phyloP scores from a whole-genome alignment of 2,329 filamentous ascomycete species.

The Penicillium sp. region DNA sequence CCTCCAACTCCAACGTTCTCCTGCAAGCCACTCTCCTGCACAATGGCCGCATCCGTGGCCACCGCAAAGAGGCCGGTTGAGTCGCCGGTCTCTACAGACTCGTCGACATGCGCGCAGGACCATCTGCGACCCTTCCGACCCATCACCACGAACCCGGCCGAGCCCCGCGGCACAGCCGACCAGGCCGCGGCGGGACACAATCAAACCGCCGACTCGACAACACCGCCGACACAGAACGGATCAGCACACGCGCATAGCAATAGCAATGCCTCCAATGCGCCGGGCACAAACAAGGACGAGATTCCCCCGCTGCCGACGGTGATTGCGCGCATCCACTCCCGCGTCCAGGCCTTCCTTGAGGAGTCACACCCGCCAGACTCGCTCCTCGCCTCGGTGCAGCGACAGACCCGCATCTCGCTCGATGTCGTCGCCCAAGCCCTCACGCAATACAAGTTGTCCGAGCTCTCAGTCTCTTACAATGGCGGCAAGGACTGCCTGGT shows the following conservation, averaged over 20 bases:
- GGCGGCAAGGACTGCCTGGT: constrained; percentile 98
- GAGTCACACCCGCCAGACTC: constrained; percentile 59
- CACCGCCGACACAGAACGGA: constrained; percentile 6
- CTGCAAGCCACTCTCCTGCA: neutral
- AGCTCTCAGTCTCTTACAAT: constrained; percentile 92
- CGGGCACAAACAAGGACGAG: neutral
- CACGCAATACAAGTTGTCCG: constrained; percentile 70
- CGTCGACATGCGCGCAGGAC: constrained; percentile 11
- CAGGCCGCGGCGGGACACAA: neutral
- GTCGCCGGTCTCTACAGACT: constrained; percentile 3
- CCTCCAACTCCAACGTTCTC: constrained; percentile 8
- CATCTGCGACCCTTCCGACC: constrained; percentile 21
- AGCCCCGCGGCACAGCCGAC: constrained; percentile 15
- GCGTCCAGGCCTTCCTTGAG: constrained; percentile 67
- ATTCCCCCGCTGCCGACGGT: constrained; percentile 54
- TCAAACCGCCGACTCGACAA: neutral
- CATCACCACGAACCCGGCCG: neutral
- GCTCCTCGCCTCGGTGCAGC: constrained; percentile 65
- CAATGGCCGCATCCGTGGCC: constrained; percentile 14
- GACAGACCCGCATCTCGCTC: constrained; percentile 72
- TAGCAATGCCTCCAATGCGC: neutral
- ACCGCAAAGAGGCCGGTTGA: constrained; percentile 3
- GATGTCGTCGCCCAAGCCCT: constrained; percentile 75
- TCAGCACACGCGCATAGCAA: constrained; percentile 10
- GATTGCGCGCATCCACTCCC: constrained; percentile 63